Conservation (phyloP, 2,329 filamentous ascomycete species). For the Fusarium sp. region DNA sequence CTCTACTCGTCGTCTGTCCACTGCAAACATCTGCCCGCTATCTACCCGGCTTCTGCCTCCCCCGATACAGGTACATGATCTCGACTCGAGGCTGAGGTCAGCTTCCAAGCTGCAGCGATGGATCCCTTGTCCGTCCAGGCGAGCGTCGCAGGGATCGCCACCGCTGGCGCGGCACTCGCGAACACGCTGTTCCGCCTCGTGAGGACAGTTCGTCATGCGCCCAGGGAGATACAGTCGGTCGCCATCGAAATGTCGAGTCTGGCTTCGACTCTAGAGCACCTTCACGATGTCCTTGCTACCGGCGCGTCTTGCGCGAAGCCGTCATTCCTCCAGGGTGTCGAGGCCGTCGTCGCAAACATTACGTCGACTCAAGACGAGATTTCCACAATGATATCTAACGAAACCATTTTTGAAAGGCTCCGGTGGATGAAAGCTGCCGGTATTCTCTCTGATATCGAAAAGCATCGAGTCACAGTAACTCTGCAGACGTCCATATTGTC, state of each 20-base stretch:
- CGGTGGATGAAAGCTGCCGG: constrained; percentile 19
- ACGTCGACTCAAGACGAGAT: constrained; percentile 15
- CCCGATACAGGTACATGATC: not conserved
- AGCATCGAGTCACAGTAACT: constrained; percentile 24
- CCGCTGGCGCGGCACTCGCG: constrained; percentile 25
- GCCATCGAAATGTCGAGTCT: constrained; percentile 26
- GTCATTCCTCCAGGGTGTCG: not conserved
- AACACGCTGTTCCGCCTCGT: constrained; percentile 15
- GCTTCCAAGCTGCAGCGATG: constrained; percentile 4
- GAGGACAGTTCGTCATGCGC: constrained; percentile 16
- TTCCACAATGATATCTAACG: not conserved
- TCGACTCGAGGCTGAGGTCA: not conserved
- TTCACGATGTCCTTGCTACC: constrained; percentile 10
- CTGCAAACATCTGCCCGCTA: not conserved
- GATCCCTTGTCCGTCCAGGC: constrained; percentile 31
- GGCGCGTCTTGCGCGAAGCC: constrained; percentile 6
- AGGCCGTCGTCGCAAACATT: constrained; percentile 14
- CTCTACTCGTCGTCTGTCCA: not conserved
- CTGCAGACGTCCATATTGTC: constrained; percentile 25
- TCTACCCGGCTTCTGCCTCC: not conserved
- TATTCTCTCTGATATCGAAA: constrained; percentile 28
- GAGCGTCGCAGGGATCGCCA: constrained; percentile 30
- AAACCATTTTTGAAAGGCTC: not conserved
- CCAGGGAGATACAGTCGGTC: constrained; percentile 2
- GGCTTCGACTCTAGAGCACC: constrained; percentile 9